Evolutionary conservation across 768 basidiomycete species (phyloP).

Genomic region (Lactifluus volemus): DNA sequence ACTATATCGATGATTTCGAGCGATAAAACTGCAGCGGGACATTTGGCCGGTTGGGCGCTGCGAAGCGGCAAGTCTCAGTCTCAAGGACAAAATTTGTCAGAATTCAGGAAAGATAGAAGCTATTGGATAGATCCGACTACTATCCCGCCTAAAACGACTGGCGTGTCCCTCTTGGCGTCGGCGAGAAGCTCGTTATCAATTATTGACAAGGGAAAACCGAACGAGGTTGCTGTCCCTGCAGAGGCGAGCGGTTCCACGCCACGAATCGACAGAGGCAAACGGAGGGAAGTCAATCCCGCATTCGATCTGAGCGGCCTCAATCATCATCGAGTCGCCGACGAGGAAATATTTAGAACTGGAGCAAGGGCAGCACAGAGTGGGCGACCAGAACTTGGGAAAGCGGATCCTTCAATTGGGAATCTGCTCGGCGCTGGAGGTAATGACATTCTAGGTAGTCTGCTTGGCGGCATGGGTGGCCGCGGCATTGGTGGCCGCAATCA

Average conservation of each 20-base stretch:
- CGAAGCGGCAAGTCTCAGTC: not conserved
- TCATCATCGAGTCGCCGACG: not conserved
- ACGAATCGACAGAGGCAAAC: slow-evolving; percentile 1
- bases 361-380: not conserved
- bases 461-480: not conserved
- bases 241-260: not conserved
- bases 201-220: not conserved
- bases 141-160: not conserved
- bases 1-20: not conserved
- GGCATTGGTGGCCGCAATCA: not conserved
- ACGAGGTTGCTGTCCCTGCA: not conserved
- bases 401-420: not conserved
- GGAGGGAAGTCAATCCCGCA: not conserved
- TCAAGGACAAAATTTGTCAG: no score
- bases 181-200: no score
- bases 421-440: not conserved
- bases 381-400: not conserved
- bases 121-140: slow-evolving; percentile 2
- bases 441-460: not conserved
- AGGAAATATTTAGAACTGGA: slow-evolving; percentile 9
- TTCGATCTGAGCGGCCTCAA: not conserved
- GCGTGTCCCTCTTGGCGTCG: no score
- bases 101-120: not conserved
- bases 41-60: not conserved
- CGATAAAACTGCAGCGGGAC: not conserved